Conservation (phyloP, 2,329 filamentous ascomycete genomes). For the Monosporascus sp. region DNA sequence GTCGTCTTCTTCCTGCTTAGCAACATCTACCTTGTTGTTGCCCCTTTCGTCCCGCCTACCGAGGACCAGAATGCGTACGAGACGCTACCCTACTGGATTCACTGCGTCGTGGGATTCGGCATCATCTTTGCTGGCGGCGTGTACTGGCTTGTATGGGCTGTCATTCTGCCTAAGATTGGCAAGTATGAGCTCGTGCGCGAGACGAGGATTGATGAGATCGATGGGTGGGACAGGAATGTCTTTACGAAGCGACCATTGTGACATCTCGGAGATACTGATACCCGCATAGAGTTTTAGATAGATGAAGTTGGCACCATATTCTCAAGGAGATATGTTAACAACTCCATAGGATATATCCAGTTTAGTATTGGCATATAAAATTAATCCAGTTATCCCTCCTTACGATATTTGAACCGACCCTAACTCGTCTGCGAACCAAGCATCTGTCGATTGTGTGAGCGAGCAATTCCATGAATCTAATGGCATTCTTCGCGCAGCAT, state of each 20-base stretch:
- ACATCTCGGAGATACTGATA: background rate
- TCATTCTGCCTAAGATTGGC: slow-evolving; percentile 42
- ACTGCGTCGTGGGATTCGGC: slow-evolving; percentile 49
- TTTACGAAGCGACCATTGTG: background rate
- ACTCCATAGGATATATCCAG: too few species aligned
- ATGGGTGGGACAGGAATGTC: background rate
- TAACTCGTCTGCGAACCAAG: too few species aligned
- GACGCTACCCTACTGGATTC: slow-evolving; percentile 52
- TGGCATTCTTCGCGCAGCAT: too few species aligned
- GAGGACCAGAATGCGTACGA: slow-evolving; percentile 38
- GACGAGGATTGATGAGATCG: slow-evolving; percentile 27
- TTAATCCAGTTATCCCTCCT: too few species aligned
- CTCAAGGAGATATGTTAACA: too few species aligned
- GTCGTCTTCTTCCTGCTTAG: slow-evolving; percentile 43
- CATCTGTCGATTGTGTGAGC: too few species aligned
- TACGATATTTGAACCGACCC: too few species aligned
- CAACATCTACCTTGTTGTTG: slow-evolving; percentile 47
- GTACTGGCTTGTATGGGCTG: slow-evolving; percentile 51
- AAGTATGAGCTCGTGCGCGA: slow-evolving; percentile 45
- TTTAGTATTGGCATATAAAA: too few species aligned
- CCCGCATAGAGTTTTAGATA: too few species aligned
- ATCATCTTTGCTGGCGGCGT: slow-evolving; percentile 44
- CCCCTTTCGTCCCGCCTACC: slow-evolving; percentile 51
- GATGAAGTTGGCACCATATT: too few species aligned
- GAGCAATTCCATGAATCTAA: too few species aligned